A percentile compares a stretch with the other conserved stretches of the same genome.
Evolutionary conservation across 441 rosid genomes (phyloP).

Genomic region (Dalechampia spathulata): DNA sequence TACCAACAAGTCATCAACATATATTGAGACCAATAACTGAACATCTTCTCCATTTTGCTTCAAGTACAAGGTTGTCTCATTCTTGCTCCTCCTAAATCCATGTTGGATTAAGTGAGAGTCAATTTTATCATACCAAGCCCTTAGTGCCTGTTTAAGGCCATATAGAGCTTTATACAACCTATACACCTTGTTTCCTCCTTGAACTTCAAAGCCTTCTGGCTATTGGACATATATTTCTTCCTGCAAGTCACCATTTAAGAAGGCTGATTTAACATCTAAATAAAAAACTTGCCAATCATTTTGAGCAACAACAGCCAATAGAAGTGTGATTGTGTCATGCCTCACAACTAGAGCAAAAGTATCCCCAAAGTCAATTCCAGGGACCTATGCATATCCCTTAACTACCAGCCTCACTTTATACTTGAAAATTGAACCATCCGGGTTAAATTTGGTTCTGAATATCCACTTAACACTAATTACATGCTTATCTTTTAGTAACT

Average conservation of each 20-base stretch:
- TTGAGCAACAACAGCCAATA: not conserved
- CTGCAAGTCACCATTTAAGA: not conserved
- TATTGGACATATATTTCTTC: not conserved
- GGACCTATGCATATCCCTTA: not conserved
- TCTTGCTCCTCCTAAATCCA: not conserved
- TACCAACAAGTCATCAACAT: not conserved
- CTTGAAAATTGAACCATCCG: not conserved
- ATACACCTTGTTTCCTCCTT: not conserved
- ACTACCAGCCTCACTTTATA: not conserved
- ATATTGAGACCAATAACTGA: not conserved
- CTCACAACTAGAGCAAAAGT: not conserved
- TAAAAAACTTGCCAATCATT: not conserved
- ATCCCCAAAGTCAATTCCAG: not conserved
- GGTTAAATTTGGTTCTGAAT: not conserved
- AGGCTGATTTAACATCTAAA: not conserved
- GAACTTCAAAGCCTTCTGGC: not conserved
- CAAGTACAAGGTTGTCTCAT: not conserved
- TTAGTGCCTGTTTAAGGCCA: not conserved
- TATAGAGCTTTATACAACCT: not conserved
- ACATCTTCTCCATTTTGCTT: not conserved
- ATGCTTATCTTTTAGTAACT: not conserved
- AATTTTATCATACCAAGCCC: not conserved
- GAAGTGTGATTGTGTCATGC: not conserved
- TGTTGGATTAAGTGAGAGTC: not conserved
- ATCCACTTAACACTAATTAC: not conserved